A percentile compares a stretch with the other conserved stretches of the same genome.
Conservation (phyloP, 2,329 filamentous ascomycete species). For the Myriosclerotinia scirpicola region DNA sequence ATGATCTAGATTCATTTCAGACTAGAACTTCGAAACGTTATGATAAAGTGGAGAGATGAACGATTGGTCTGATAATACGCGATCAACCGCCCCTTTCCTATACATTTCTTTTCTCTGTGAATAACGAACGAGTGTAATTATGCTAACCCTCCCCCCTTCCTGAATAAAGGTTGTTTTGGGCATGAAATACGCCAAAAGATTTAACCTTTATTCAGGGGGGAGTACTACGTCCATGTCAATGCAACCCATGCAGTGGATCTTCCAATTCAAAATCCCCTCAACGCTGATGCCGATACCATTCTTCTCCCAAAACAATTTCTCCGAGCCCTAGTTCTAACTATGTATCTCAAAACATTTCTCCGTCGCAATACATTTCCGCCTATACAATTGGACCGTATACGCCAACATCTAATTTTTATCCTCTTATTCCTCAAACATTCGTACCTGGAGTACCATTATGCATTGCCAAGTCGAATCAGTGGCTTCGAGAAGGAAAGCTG, state of each 20-base stretch:
- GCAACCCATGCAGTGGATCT: neutral
- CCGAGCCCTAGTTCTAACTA: neutral
- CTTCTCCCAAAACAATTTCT: neutral
- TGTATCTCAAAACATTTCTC: neutral
- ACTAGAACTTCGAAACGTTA: neutral
- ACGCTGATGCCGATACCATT: neutral
- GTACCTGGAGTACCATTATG: neutral
- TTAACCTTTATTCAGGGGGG: no score
- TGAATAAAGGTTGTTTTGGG: no score
- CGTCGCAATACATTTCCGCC: neutral
- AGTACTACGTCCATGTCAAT: neutral
- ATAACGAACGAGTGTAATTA: neutral
- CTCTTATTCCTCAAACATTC: neutral
- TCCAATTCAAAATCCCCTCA: neutral
- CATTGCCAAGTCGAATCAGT: neutral
- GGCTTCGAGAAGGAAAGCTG: conserved; percentile 20
- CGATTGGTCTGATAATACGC: neutral
- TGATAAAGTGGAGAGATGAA: neutral
- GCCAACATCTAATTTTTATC: neutral
- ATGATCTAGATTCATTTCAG: neutral
- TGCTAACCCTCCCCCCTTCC: no score
- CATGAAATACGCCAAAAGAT: no score
- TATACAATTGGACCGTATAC: neutral
- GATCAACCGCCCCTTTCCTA: neutral
- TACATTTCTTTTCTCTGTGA: neutral